Base-by-base conservation (phyloP, 257 asterid genomes). In the Solanum dulcamara region DNA sequence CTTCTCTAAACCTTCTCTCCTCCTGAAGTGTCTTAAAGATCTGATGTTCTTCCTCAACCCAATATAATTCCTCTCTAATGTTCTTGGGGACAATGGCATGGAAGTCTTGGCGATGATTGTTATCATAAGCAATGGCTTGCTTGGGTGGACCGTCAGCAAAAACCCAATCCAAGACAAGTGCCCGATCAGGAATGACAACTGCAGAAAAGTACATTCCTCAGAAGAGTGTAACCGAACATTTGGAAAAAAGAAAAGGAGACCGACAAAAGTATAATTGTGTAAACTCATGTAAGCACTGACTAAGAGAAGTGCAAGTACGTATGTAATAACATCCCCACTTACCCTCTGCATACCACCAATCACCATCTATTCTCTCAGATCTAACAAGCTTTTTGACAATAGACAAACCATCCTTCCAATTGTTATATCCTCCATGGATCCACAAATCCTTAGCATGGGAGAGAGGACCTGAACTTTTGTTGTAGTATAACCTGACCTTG, bases 301-400 rank as follows among this genome's bases (percentile, higher is more conserved):
- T 51, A 59, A 85, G 32, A 75, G 42, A 84, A 83, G 81, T 64
- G 80, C 32, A 81, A 62, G 81, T 59, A 86, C 84, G 50, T 44
- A 20, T 62, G 57, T 70, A 85, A 66, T 13, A 66, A 30, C 30
- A 74, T 46, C 7, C 60, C 72, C 60, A 84, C 97, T 84, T 89
- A 96, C 99, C 92, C 35, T 95, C 96, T 84, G 93, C 90, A 90
- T 89, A 93, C 98, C 98, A 95, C 99, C 98, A 97, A 86, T 93
- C 98, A 83, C 93, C 94, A 85, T 87, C 92, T 85, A 87, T 87
- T 51, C 83, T 84, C 88, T 89, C 89, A 5, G 93, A 88, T 87
- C 59, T 91, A 70, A 80, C 81, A 89, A 97, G 98, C 91, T 91
- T 91, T 59, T 93, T 89, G 83, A 92, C 88, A 86, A 94, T 88